Base-by-base conservation (phyloP, 345 rosid species). In the Chamaenerion angustifolium region DNA sequence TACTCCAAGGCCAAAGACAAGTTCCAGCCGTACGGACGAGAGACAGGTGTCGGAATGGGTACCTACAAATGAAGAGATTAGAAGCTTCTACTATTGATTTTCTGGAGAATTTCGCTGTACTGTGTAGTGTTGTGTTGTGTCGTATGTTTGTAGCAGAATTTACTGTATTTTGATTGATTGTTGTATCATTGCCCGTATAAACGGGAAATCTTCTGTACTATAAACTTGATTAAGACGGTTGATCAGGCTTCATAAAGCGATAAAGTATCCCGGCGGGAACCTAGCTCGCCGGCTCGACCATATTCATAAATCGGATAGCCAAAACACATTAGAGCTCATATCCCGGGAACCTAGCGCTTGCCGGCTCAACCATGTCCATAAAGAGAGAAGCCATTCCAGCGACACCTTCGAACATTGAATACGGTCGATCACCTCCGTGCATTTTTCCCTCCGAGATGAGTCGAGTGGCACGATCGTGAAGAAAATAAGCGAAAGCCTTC, bases 401-500 rank as follows among this genome's bases (percentile, higher is more conserved):
- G 1, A 71, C 35, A 48, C 86, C 86, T 62, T 82, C 82, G 13
- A 82, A 79, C 48, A 79, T 59, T 1, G 92, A 83, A 56, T 59
- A 67, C 3, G 77, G 82, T 4, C 71, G 61, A 62, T 83, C 87
- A 3, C 87, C 92, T 14, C 82, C 76, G 21, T 77, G 84, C 84
- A 83, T 77, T 65, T 70, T 68, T 15, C 80, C 67, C 23, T 75
- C 71, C 46, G 74, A 70, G 40, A 71, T 73, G 31, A 77, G 80
- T 50, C 63, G 44, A 15, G 49, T 69, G 6, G 75, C 82, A 64
- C 73, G 68, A 49, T 77, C 79, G 40, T 51, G 61, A n/a, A 80
- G 74, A 67, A 83, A 83, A 72, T 75, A 71, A 43, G 84, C 69
- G 68, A 83, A 79, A 13, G 84, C 84, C 66, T 75, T 80, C 49